Percentiles rank a stretch among this genome's conserved stretches.
Evolutionary conservation across 345 rosid species (phyloP).

Genomic region (Geranium brycei): DNA sequence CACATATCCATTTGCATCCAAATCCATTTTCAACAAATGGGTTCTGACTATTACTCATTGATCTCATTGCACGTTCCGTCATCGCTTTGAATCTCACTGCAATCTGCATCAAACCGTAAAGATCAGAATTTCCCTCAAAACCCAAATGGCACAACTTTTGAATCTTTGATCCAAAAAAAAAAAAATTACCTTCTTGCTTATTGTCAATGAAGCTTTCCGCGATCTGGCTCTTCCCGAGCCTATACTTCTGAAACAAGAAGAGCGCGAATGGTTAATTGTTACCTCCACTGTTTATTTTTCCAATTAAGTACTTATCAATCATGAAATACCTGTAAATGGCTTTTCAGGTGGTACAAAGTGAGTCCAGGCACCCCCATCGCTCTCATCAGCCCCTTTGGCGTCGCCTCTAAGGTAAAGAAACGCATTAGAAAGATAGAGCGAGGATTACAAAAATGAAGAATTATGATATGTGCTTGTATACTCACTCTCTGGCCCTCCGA

Average conservation of each 20-base stretch:
- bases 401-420: conserved; percentile 44
- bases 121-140: conserved; percentile 1
- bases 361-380: conserved; percentile 76
- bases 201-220: conserved; percentile 21
- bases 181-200: conserved; percentile 23
- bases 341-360: conserved; percentile 87
- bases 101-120: conserved; percentile 24
- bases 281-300: background rate
- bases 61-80: conserved; percentile 22
- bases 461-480: conserved; percentile 1
- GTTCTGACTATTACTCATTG: conserved; percentile 45
- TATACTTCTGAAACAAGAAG: conserved; percentile 55
- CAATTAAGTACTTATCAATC: background rate
- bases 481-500: conserved; percentile 85
- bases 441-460: background rate
- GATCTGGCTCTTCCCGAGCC: conserved; percentile 74
- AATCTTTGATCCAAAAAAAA: too few species aligned
- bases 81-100: conserved; percentile 29
- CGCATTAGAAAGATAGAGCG: background rate
- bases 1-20: conserved; percentile 3
- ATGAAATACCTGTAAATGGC: conserved; percentile 70
- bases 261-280: background rate
- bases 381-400: conserved; percentile 85
- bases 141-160: background rate
- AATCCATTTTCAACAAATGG: conserved; percentile 5